Base-by-base conservation (phyloP, 2,329 filamentous ascomycete species). In the Cercospora zeina region DNA sequence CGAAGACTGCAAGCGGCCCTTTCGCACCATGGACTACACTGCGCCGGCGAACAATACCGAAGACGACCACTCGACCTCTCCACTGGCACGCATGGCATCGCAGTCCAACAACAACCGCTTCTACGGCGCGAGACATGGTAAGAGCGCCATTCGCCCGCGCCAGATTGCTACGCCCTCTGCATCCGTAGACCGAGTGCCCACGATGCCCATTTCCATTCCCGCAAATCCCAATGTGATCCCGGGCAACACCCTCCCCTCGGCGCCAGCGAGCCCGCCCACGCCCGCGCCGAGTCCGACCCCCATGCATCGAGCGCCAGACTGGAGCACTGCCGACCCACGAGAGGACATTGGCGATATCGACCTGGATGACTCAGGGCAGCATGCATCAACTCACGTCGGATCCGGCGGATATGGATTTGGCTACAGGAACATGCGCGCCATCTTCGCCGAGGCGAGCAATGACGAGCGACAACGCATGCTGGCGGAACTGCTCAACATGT, bases 401-500 rank as follows among this genome's bases (percentile, higher is more conserved):
- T 69, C 65, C 7, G 66, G 67, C 33, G 67, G 67, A 6, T 71
- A 71, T 67, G 68, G 71, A 11, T 71, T 74, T 53, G 73, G 74
- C 24, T 83, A 96, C 59, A 83, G 90, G 67, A 88, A 92, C 72
- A 87, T 95, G 62, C 85, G 90, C 64, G 85, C 88, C 64, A 87
- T 92, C 71, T 97, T 97, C 73, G 87, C 87, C 71, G 86, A 88
- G 59, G 87, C 91, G 75, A 89, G 87, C 62, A 85, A 88, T 24
- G 84, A 87, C 0, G 89, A 93, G 76, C 86, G 90, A 61, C 90
- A 92, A 70, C 85, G 90, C 39, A 85, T 96, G 70, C 80, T 99
- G 62, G 91, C 91, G 55, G 93, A 96, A 74, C 81, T 99, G 61
- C 81, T 99, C 67, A 96, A 96, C 72, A 85, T 96, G 69, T 99